Conservation (phyloP, 352 stramenopile genomes). For the Globisporangium apiculatum region DNA sequence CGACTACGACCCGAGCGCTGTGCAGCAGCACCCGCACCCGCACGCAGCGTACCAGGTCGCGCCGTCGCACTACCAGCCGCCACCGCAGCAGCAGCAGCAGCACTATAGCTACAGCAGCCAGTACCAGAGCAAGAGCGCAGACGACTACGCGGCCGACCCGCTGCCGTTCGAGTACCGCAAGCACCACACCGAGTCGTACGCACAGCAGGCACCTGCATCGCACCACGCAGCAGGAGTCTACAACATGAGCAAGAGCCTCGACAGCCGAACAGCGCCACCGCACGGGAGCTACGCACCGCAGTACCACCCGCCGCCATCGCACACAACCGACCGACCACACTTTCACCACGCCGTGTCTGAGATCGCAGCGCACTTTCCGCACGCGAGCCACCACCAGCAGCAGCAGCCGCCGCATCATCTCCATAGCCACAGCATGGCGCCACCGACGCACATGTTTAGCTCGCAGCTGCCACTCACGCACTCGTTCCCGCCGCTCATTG, state of each 20-base stretch:
- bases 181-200: slow-evolving; percentile 29
- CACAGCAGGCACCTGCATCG: slow-evolving; percentile 1
- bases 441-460: slow-evolving; percentile 17
- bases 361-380: slow-evolving; percentile 30
- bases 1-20: slow-evolving; percentile 8
- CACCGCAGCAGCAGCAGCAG: slow-evolving; percentile 14
- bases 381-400: slow-evolving; percentile 13
- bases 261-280: slow-evolving; percentile 1
- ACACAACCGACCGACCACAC: slow-evolving; percentile 13
- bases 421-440: slow-evolving; percentile 8
- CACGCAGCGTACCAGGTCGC: slow-evolving; percentile 18
- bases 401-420: not conserved
- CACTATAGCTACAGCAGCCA: slow-evolving; percentile 10
- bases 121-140: slow-evolving; percentile 16
- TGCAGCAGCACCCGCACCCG: slow-evolving; percentile 8
- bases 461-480: slow-evolving; percentile 27
- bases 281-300: slow-evolving; percentile 16
- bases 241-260: slow-evolving; percentile 6
- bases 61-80: slow-evolving; percentile 17
- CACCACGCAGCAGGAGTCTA: not conserved
- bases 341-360: slow-evolving; percentile 18
- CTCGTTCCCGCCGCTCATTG: slow-evolving; percentile 51
- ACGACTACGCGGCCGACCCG: slow-evolving; percentile 73
- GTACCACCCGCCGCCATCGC: slow-evolving; percentile 1
- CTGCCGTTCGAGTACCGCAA: slow-evolving; percentile 76